Percentiles rank a stretch among this genome's conserved stretches.
Evolutionary conservation across 331 rosid species (phyloP).

Genomic region (Malus hybrid): DNA sequence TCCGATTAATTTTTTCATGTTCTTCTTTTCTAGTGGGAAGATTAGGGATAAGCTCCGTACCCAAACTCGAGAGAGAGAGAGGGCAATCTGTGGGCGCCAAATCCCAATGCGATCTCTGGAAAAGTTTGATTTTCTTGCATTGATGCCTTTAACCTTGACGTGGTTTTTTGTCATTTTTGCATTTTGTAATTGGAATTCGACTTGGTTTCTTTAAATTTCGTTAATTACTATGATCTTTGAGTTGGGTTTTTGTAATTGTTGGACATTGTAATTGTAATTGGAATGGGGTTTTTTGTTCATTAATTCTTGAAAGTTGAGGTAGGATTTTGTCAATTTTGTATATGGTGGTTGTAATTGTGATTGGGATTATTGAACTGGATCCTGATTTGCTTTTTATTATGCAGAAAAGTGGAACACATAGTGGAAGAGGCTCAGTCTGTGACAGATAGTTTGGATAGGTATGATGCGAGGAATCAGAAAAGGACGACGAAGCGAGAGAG

Average conservation of each 20-base stretch:
- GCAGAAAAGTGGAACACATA: no score
- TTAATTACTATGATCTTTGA: no score
- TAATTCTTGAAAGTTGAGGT: no score
- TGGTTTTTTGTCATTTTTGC: neutral
- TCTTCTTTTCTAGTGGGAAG: no score
- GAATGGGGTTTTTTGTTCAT: neutral
- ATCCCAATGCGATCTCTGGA: constrained; percentile 90
- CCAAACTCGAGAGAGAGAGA: no score
- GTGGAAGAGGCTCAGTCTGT: constrained; percentile 33
- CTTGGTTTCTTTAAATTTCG: no score
- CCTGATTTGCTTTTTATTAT: no score
- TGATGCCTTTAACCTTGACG: neutral
- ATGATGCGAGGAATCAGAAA: constrained; percentile 46
- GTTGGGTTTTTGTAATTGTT: neutral
- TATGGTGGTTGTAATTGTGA: no score
- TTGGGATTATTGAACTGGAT: no score
- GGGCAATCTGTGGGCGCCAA: constrained; percentile 65
- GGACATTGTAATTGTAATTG: neutral
- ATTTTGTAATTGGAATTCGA: neutral
- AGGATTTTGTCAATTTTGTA: no score
- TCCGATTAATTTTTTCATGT: no score
- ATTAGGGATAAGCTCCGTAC: no score
- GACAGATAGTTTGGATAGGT: constrained; percentile 59
- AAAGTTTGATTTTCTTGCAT: constrained; percentile 31
- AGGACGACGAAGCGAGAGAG: constrained; percentile 22